Evolutionary conservation across 768 basidiomycete genomes (phyloP), one percentile per base, ranked within the genome.

Genomic region (Amanita pseudoporphyria): DNA sequence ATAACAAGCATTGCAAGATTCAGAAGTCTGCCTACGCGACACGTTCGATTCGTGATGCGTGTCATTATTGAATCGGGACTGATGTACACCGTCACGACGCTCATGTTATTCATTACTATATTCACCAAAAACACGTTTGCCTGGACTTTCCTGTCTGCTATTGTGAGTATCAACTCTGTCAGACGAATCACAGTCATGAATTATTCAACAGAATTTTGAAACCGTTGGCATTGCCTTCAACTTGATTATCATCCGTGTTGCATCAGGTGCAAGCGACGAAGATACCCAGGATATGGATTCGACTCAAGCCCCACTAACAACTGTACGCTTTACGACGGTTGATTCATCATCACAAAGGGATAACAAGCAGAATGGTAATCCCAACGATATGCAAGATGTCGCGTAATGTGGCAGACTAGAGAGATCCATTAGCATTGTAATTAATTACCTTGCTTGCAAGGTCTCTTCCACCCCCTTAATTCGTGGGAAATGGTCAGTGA

Each of bases 61-160:
- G 31, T 49, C 12, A 49, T 49, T 16, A 42, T 49, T 22, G 48
- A 49, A 41, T 49, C 48, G 2, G 48, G 48, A 19, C 28, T 49
- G 31, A 32, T 49, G 30, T 41, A 38, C 18, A 43, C 40, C 5
- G 14, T 39, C 18, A 49, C 48, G 12, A 3, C n/a, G 14, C n/a
- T 49, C 3, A 33, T 42, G 40, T 7, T 40, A n/a, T 49, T 42
- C 18, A 42, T 49, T 32, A 32, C 40, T 9, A 32, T 33, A 16
- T 49, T 49, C 30, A 22, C 48, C 18, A 18, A 21, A 24, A 49
- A 41, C 21, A 18, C 5, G n/a, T 49, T 49, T 43, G 28, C 31
- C 5, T 21, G n/a, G n/a, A n/a, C n/a, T n/a, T n/a, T n/a, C n/a
- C n/a, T n/a, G n/a, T n/a, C n/a, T n/a, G n/a, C n/a, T n/a, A n/a